These are phyloP conservation scores for Ascochyta viciae-villosae DNA, from an alignment of 2,329 filamentous ascomycete species.

Conservation along the genomic window DNA sequence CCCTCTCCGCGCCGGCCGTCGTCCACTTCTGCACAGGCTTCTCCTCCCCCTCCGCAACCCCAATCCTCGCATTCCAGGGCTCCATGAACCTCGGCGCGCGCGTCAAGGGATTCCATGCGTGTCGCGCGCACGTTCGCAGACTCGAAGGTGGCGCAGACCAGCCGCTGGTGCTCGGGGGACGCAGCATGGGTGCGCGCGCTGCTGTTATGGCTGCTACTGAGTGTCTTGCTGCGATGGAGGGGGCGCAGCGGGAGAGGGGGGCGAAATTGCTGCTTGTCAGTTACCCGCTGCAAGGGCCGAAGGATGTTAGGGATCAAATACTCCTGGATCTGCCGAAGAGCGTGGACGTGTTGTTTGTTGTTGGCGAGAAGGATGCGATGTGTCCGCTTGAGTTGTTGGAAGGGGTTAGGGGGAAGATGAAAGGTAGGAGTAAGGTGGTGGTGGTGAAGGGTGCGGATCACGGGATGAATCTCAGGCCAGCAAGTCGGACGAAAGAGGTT, in stretches of 20 bases:
- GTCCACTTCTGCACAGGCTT: slow-evolving; percentile 52
- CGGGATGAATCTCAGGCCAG: slow-evolving; percentile 49
- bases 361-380: slow-evolving; percentile 42
- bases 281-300: slow-evolving; percentile 51
- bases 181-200: slow-evolving; percentile 55
- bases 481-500: slow-evolving; percentile 32
- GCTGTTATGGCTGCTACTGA: slow-evolving; percentile 47
- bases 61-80: slow-evolving; percentile 50
- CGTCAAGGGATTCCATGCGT: slow-evolving; percentile 48
- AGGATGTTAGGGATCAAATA: slow-evolving; percentile 49
- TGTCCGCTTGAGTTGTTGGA: slow-evolving; percentile 30
- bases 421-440: slow-evolving; percentile 45
- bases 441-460: slow-evolving; percentile 51
- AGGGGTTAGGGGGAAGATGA: slow-evolving; percentile 47
- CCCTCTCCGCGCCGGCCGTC: slow-evolving; percentile 48
- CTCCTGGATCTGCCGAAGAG: slow-evolving; percentile 42
- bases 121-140: slow-evolving; percentile 23
- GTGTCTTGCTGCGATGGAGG: not conserved
- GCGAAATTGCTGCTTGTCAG: slow-evolving; percentile 48
- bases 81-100: slow-evolving; percentile 51
- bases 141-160: not conserved
- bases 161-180: slow-evolving; percentile 44
- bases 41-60: slow-evolving; percentile 3
- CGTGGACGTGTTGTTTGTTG: slow-evolving; percentile 50
- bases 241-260: not conserved